Evolutionary conservation across 1,284 basidiomycete species (phyloP), one percentile per base, ranked within the genome.

Genomic region (Ceratobasidium sp.): DNA sequence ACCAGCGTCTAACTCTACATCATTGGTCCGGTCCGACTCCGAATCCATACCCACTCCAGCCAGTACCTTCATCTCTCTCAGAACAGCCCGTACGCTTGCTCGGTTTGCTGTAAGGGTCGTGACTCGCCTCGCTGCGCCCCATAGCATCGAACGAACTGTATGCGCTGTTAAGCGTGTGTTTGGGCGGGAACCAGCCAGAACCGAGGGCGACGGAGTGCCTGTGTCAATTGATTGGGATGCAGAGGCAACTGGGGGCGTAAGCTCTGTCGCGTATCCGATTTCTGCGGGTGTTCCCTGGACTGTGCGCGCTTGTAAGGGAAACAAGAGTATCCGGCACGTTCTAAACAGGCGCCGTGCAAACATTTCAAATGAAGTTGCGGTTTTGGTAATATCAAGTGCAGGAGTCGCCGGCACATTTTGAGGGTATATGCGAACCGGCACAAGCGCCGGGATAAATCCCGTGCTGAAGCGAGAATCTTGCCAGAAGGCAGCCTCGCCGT

Each of bases 51-150:
- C 80, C 54, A 80, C 80, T 81, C 84, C 84, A 26, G 83, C 77
- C 2, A 80, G 64, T 67, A 83, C 83, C 13, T 79, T 87, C 81
- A 91, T 87, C 82, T 91, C 91, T 78, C 88, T 87, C 79, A 94
- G 82, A 50, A 95, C 87, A n/a, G 91, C 90, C 82, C 89, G 91
- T 42, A 95, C 90, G 80, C 94, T 94, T 46, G 91, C 89, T 81
- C 90, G 89, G 80, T 95, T 95, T 23, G 93, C 93, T 5, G 93
- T 94, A 65, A 96, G 85, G 23, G 93, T 95, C 77, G 94, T 95
- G 92, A 93, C 92, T 0, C 92, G 91, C 44, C 90, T 86, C 54
- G 84, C 85, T 0, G 92, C 90, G 33, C 94, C 94, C 83, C 89
- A 89, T 12, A 92, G 85, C 85, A 94, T 86, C 80, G 91, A 92